Conservation (phyloP, 192 early-diverging fungal genomes). For the Coemansia sp. region DNA sequence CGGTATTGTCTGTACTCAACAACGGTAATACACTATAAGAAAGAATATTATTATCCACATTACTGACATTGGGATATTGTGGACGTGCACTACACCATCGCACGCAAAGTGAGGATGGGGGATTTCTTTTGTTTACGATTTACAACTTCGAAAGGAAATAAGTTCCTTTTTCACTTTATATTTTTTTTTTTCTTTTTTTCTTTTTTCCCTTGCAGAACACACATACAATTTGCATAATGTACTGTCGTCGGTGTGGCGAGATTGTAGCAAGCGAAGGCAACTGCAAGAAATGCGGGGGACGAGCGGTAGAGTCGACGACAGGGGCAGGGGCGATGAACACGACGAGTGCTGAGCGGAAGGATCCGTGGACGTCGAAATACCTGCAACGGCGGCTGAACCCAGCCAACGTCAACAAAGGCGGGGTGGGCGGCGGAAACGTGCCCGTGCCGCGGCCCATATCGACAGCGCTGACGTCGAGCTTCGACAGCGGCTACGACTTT, state of each 20-base stretch:
- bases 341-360: constrained; percentile 23
- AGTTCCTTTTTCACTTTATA: background rate
- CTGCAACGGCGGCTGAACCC: constrained; percentile 40
- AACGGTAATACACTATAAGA: constrained; percentile 36
- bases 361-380: constrained; percentile 51
- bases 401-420: constrained; percentile 2
- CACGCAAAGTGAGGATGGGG: background rate
- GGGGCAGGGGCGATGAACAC: constrained; percentile 11
- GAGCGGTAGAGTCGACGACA: constrained; percentile 30
- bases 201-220: background rate
- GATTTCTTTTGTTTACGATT: background rate
- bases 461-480: constrained; percentile 17
- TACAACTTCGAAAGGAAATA: background rate
- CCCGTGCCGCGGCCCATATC: background rate
- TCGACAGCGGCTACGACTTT: constrained; percentile 5
- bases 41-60: background rate
- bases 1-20: constrained; percentile 50
- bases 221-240: constrained; percentile 31
- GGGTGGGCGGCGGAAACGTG: background rate
- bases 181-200: constrained; percentile 1
- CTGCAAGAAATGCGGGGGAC: constrained; percentile 41
- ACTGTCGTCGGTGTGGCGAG: constrained; percentile 44
- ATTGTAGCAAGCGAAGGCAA: constrained; percentile 13
- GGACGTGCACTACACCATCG: background rate
- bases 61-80: background rate